Base-by-base conservation (phyloP, 106 monocot species). In the Dioscorea alata region DNA sequence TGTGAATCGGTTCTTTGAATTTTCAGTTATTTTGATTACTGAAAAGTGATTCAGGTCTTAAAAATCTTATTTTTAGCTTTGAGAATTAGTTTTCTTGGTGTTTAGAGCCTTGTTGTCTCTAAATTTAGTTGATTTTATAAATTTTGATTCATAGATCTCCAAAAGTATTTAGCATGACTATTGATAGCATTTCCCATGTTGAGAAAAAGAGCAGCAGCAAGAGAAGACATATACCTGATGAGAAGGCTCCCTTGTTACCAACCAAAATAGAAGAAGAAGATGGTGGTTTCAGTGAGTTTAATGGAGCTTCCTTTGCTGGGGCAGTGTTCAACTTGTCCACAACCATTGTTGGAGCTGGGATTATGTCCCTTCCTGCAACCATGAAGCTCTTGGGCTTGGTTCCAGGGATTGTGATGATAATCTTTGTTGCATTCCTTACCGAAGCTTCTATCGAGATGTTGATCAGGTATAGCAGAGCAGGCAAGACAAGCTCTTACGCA, bases 311-410 rank as follows among this genome's bases (percentile, higher is more conserved):
- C 5, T 96, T 92, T 53, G 57, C 81, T 4, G 91, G 96, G 13
- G 88, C 96, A 7, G 96, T 96, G 21, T 96, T 96, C 67, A 96
- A 96, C 80, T 81, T 96, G 4, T 84, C 96, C 2, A 96, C 96
- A 9, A 86, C 96, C 32, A 83, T 96, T 24, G 96, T 96, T 34
- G 96, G 96, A 15, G 96, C 96, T 14, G 96, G 96, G 49, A 96
- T 96, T 49, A 96, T 96, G 96, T 79, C 96, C 20, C 75, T 96
- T 21, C 96, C 96, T 0, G 88, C 81, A 23, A 86, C 96, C 31
- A 89, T 96, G 91, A 96, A 85, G 71, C 83, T 96, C 22, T 54
- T 92, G 59, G 96, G 96, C 8, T 50, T 96, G 53, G 68, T 92
- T 12, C 96, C 91, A 8, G 96, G 96, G 57, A 73, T 92, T 50